Percentiles rank a stretch among this genome's conserved stretches.
Evolutionary conservation across 2,329 filamentous ascomycete genomes (phyloP).

Genomic region (Microsporum ferrugineum): DNA sequence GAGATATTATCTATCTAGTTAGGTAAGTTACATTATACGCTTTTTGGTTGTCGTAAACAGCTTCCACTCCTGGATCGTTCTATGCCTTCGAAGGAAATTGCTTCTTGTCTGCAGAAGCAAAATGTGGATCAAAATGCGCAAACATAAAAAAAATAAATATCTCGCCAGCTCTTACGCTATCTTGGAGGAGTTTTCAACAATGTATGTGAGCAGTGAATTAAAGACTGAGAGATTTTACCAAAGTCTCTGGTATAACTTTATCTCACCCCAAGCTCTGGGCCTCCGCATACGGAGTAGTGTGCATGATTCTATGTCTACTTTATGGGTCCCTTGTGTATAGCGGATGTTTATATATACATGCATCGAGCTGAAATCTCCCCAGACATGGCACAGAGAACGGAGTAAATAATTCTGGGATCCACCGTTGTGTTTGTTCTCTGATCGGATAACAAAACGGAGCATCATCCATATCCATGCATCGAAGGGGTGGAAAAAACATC

Average conservation of each 20-base stretch:
- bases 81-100: constrained; percentile 1
- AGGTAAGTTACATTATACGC: background rate
- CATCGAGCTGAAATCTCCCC: background rate
- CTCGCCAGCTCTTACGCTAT: background rate
- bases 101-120: background rate
- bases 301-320: background rate
- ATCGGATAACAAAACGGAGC: too few species aligned
- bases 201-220: background rate
- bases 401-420: too few species aligned
- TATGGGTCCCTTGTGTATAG: background rate
- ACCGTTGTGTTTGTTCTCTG: too few species aligned
- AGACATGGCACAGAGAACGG: background rate
- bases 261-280: background rate
- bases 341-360: background rate
- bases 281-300: background rate
- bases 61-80: background rate
- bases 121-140: background rate
- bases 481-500: too few species aligned
- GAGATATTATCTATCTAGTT: background rate
- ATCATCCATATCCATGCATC: too few species aligned
- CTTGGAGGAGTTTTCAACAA: background rate
- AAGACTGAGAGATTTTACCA: background rate
- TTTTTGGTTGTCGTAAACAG: background rate
- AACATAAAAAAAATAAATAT: background rate
- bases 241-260: background rate